Evolutionary conservation across 2,329 filamentous ascomycete genomes (phyloP), one percentile per base, ranked within the genome.

Genomic region (Fusarium guadeloupense): DNA sequence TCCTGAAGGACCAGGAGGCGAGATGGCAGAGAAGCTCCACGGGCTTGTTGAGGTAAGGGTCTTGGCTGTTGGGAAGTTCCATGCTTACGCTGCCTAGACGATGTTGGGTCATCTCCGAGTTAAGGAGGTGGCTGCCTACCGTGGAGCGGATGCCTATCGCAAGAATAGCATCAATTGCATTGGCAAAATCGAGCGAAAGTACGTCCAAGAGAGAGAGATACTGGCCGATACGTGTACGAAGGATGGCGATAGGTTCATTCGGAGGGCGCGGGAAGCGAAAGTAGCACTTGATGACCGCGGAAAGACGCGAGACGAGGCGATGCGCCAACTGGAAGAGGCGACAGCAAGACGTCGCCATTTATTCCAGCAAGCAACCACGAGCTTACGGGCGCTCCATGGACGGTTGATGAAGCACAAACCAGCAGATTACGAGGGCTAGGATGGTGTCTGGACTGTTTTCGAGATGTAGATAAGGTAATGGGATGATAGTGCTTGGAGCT

Each of bases 41-140:
- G 53, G 31, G 9, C 35, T 70, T 14, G 60, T 72, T 14, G 61
- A 70, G 35, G 72, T 74, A 57, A 59, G 69, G 26, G n/a, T 14
- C 9, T 20, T 47, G n/a, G 8, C 3, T 14, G 7, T 21, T 25
- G 3, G 7, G 2, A 34, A 14, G 21, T 20, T 5, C 20, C 14
- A 30, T 48, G 43, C 61, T 68, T 34, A 68, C 31, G 30, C 31
- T 64, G 35, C 35, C 43, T 40, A 70, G 72, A 62, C 45, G 47
- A 56, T 74, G 46, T 44, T 69, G 41, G 39, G 34, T 26, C 67
- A 68, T 45, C 57, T 74, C 3, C 50, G 51, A 16, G 33, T 51
- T 17, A 73, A 64, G 19, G 69, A 72, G 54, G 54, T 43, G 5
- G 41, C 44, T 2, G 49, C 69, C 16, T 59, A 53, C 19, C 59